A percentile compares a stretch with the other conserved stretches of the same genome.
phyloP scores from a whole-genome alignment of 768 basidiomycete species.

The Boletus speciosus region DNA sequence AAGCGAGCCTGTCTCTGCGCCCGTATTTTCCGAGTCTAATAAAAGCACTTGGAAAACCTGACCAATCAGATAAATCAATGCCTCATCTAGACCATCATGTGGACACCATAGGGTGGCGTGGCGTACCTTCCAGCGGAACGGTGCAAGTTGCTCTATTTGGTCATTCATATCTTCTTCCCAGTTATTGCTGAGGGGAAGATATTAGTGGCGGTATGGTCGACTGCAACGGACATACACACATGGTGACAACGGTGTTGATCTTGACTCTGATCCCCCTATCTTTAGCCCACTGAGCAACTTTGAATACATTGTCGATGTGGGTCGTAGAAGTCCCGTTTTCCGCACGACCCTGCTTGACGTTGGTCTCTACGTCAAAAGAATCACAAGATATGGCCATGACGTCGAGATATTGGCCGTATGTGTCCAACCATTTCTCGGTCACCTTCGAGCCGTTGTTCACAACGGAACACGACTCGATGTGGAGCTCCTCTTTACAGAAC shows the following conservation, averaged over 20 bases:
- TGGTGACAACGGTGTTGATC: conserved; percentile 35
- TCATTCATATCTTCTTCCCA: conserved; percentile 42
- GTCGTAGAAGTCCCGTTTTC: conserved; percentile 31
- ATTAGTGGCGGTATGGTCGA: not conserved
- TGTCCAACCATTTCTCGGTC: conserved; percentile 39
- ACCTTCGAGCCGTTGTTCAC: conserved; percentile 40
- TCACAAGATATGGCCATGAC: conserved; percentile 44
- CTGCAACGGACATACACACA: conserved; percentile 6
- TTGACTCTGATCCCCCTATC: conserved; percentile 37
- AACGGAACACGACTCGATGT: conserved; percentile 34
- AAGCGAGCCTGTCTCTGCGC: conserved; percentile 27
- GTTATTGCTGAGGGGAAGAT: conserved; percentile 27
- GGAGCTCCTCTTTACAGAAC: conserved; percentile 36
- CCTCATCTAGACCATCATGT: not conserved
- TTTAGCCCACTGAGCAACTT: conserved; percentile 36
- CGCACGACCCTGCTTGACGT: conserved; percentile 31
- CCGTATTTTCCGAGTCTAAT: conserved; percentile 36
- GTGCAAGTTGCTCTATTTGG: conserved; percentile 30
- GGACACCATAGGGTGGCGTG: not conserved
- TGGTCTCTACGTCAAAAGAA: conserved; percentile 36
- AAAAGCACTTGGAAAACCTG: conserved; percentile 38
- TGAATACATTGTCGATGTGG: conserved; percentile 34
- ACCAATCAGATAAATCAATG: not conserved
- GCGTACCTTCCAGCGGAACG: conserved; percentile 40
- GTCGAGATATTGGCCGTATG: conserved; percentile 38